phyloP scores from a whole-genome alignment of 2,329 filamentous ascomycete species.

The Lachnellula arida region DNA sequence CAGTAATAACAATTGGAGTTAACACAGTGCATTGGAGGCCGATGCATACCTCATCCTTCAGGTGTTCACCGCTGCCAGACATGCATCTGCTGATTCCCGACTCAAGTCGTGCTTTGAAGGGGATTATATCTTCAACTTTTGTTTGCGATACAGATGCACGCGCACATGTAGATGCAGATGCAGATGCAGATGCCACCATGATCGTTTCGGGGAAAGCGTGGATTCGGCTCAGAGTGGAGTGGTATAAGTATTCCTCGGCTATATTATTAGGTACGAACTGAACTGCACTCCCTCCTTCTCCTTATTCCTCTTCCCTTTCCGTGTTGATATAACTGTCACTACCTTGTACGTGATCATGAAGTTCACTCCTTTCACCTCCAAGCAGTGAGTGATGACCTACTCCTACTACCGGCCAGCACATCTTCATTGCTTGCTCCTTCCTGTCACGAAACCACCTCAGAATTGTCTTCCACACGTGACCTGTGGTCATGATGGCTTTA shows the following conservation, averaged over 20 bases:
- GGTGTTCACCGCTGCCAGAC: slow-evolving; percentile 57
- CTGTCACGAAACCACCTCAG: background rate
- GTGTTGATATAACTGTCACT: too few species aligned
- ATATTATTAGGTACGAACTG: too few species aligned
- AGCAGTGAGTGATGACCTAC: background rate
- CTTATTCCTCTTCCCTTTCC: background rate
- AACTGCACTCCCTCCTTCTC: background rate
- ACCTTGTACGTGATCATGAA: background rate
- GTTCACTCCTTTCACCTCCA: background rate
- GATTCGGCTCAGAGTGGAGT: background rate
- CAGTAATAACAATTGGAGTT: background rate
- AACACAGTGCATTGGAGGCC: background rate
- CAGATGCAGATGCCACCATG: background rate
- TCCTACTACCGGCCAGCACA: background rate
- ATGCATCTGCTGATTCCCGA: slow-evolving; percentile 42
- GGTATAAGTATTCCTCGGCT: background rate
- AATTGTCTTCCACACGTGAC: background rate
- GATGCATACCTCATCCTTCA: slow-evolving; percentile 61
- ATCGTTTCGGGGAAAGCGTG: background rate
- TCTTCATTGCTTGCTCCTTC: background rate
- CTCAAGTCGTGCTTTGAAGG: background rate
- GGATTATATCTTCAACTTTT: slow-evolving; percentile 1
- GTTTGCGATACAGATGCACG: background rate
- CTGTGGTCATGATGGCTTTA: background rate
- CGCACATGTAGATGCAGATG: background rate